Evolutionary conservation across 768 basidiomycete genomes (phyloP).

Genomic region (Pleurotus giganteus): DNA sequence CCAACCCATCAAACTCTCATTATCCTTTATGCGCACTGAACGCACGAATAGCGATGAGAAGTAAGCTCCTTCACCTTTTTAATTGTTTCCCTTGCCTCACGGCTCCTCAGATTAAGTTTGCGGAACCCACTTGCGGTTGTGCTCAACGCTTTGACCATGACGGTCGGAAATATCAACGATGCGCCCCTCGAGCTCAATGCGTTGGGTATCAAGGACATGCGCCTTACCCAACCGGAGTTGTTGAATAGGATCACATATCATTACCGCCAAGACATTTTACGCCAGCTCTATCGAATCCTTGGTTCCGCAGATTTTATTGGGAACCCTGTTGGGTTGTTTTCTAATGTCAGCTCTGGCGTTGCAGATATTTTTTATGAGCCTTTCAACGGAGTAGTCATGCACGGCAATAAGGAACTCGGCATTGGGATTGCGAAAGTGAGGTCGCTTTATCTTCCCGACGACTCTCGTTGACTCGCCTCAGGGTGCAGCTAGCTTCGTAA

Average conservation of each 20-base stretch:
- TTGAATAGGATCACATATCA: conserved; percentile 85
- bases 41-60: conserved; percentile 90
- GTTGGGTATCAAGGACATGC: conserved; percentile 91
- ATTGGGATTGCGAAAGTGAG: conserved; percentile 89
- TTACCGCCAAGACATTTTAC: conserved; percentile 89
- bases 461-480: conserved; percentile 24
- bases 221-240: conserved; percentile 80
- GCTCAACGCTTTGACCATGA: conserved; percentile 94
- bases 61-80: conserved; percentile 41
- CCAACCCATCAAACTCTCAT: conserved; percentile 86
- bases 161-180: conserved; percentile 94
- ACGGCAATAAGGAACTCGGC: conserved; percentile 91
- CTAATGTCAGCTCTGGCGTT: conserved; percentile 96
- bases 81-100: conserved; percentile 6
- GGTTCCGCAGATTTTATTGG: conserved; percentile 98
- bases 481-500: conserved; percentile 97
- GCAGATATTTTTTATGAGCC: conserved; percentile 99
- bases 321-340: conserved; percentile 96
- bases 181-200: conserved; percentile 94
- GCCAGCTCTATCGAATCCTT: conserved; percentile 92
- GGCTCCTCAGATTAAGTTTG: conserved; percentile 59
- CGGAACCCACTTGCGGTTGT: conserved; percentile 92
- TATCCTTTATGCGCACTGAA: conserved; percentile 98
- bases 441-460: neutral
- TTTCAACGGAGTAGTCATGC: conserved; percentile 94